A percentile compares a stretch with the other conserved stretches of the same genome.
Conservation (phyloP, 2,329 filamentous ascomycete species). For the Paecilomyces formosus region DNA sequence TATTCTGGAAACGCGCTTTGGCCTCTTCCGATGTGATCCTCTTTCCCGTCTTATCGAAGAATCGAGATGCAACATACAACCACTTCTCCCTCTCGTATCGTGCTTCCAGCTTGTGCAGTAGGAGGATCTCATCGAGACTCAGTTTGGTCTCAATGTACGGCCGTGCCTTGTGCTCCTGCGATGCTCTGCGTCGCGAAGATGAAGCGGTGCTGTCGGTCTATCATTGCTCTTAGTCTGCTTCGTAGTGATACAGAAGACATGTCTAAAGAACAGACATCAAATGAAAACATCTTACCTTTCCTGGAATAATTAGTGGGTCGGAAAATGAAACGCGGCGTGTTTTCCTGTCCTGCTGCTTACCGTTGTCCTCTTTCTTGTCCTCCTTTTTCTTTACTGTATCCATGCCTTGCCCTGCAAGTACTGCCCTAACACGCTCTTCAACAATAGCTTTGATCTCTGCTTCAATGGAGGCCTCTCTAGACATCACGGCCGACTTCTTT, state of each 20-base stretch:
- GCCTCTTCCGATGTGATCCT: slow-evolving; percentile 34
- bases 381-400: slow-evolving; percentile 1
- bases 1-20: slow-evolving; percentile 10
- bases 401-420: not conserved
- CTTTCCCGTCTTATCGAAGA: slow-evolving; percentile 44
- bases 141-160: slow-evolving; percentile 19
- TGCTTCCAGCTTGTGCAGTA: slow-evolving; percentile 37
- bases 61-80: slow-evolving; percentile 39
- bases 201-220: not conserved
- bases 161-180: slow-evolving; percentile 8
- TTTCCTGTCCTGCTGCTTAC: slow-evolving; percentile 1
- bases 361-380: slow-evolving; percentile 2
- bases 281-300: slow-evolving; percentile 8
- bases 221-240: not conserved
- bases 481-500: not conserved
- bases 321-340: slow-evolving; percentile 12
- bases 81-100: slow-evolving; percentile 39
- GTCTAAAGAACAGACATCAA: not conserved
- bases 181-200: not conserved
- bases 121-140: slow-evolving; percentile 16
- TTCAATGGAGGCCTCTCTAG: not conserved
- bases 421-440: not conserved
- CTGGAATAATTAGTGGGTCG: slow-evolving; percentile 6
- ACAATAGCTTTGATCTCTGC: not conserved
- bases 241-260: not conserved